These are phyloP conservation scores for Triticum timopheevii DNA, from an alignment of 176 grass and related monocot genomes.

Conservation along the genomic window DNA sequence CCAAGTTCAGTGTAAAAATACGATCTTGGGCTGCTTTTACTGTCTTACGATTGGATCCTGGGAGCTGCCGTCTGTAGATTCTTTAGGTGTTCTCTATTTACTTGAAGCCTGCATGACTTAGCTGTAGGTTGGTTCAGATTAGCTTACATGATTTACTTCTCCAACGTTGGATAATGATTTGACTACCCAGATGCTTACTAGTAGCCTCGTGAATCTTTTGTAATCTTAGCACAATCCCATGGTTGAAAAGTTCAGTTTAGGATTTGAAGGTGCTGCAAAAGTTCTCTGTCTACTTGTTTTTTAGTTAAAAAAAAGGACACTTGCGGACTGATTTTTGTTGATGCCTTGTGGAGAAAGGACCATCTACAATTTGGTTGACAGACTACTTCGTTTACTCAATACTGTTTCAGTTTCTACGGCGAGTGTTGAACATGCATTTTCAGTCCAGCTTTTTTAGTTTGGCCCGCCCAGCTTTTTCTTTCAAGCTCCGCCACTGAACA, in stretches of 20 bases:
- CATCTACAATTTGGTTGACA: too few relatives aligned
- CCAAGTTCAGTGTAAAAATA: not conserved
- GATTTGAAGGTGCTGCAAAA: not conserved
- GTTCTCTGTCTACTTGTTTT: not conserved
- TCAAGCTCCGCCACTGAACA: too few relatives aligned
- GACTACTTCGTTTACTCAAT: too few relatives aligned
- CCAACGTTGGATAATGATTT: not conserved
- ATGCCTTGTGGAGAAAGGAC: too few relatives aligned
- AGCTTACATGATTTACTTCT: not conserved
- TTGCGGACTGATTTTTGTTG: not conserved
- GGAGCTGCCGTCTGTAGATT: not conserved
- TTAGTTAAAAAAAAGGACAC: not conserved
- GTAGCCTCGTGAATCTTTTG: not conserved
- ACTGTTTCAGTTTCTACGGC: too few relatives aligned
- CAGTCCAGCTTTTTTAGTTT: too few relatives aligned
- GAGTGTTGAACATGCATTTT: too few relatives aligned
- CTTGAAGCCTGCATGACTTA: not conserved
- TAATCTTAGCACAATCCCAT: not conserved
- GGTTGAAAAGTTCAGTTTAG: not conserved
- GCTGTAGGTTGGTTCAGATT: not conserved
- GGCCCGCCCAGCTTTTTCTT: too few relatives aligned
- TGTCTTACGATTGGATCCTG: conserved; percentile 9
- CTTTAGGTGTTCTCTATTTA: not conserved
- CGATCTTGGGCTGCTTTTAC: conserved; percentile 4
- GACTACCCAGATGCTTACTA: not conserved